Evolutionary conservation across 805 yeast species (phyloP).

Genomic region (Sugiyamaella valdiviana): DNA sequence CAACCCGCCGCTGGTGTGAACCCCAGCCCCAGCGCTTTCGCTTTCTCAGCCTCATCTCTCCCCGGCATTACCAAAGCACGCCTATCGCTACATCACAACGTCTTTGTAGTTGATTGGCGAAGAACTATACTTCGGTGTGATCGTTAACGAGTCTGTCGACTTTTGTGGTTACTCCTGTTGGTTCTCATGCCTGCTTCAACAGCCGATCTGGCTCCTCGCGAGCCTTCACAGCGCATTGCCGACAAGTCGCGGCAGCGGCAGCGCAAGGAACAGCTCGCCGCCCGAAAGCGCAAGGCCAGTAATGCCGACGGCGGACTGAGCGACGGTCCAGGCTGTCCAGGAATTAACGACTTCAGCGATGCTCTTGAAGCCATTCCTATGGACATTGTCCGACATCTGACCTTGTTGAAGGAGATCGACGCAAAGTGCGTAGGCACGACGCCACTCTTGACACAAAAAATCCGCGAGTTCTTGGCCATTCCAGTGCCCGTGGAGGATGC

Average conservation of each 20-base stretch:
- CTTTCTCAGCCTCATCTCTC: no score
- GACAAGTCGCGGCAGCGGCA: slow-evolving; percentile 5
- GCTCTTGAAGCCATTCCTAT: slow-evolving; percentile 84
- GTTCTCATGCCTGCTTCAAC: neutral
- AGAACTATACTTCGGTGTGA: no score
- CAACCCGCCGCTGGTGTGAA: no score
- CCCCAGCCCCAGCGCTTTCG: no score
- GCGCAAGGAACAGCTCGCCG: slow-evolving; percentile 2
- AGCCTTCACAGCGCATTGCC: slow-evolving; percentile 11
- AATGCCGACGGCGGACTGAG: neutral
- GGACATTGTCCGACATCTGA: slow-evolving; percentile 77
- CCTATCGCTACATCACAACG: no score
- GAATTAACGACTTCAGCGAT: slow-evolving; percentile 85
- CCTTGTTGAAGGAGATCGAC: slow-evolving; percentile 85
- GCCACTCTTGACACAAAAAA: slow-evolving; percentile 56
- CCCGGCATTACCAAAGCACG: no score
- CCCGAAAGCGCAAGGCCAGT: neutral
- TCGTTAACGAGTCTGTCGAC: no score
- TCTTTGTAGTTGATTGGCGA: no score
- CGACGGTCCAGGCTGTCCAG: slow-evolving; percentile 42
- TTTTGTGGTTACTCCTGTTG: no score
- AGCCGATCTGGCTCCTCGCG: slow-evolving; percentile 13
- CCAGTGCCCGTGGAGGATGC: slow-evolving; percentile 15
- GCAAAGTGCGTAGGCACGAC: slow-evolving; percentile 80
- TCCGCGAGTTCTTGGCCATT: slow-evolving; percentile 43